Percentiles rank a stretch among this genome's conserved stretches.
phyloP scores from a whole-genome alignment of 1,284 basidiomycete genomes.

The Vanrija humicola region DNA sequence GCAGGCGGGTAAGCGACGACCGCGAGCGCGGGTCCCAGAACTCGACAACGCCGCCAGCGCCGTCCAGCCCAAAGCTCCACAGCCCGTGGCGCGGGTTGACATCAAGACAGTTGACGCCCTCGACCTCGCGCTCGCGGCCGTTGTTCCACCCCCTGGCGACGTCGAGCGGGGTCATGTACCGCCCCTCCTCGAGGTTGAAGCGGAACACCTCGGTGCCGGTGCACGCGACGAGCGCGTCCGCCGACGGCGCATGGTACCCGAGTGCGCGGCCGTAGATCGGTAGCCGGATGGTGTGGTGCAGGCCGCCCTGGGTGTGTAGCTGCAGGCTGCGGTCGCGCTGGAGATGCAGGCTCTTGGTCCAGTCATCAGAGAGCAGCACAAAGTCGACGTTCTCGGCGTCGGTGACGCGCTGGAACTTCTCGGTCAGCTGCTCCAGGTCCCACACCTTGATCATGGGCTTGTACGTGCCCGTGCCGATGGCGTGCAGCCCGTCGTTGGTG shows the following conservation, averaged over 20 bases:
- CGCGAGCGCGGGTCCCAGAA: slow-evolving; percentile 94
- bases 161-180: slow-evolving; percentile 75
- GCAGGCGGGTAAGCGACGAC: slow-evolving; percentile 57
- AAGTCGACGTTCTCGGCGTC: slow-evolving; percentile 99
- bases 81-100: slow-evolving; percentile 92
- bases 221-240: slow-evolving; percentile 73
- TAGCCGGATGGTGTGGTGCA: slow-evolving; percentile 88
- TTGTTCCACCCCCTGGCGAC: slow-evolving; percentile 57
- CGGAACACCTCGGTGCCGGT: slow-evolving; percentile 84
- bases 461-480: slow-evolving; percentile 92
- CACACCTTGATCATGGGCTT: slow-evolving; percentile 97
- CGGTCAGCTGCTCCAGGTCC: slow-evolving; percentile 86
- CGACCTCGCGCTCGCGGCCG: slow-evolving; percentile 53
- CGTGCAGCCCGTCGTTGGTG: slow-evolving; percentile 86
- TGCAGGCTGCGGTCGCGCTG: slow-evolving; percentile 94
- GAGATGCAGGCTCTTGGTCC: slow-evolving; percentile 97
- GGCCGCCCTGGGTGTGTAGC: slow-evolving; percentile 88
- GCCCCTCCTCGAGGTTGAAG: slow-evolving; percentile 91
- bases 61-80: slow-evolving; percentile 70
- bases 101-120: slow-evolving; percentile 87
- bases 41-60: slow-evolving; percentile 71
- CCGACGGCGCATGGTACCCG: slow-evolving; percentile 80
- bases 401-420: slow-evolving; percentile 94
- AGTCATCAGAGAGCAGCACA: slow-evolving; percentile 91
- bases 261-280: slow-evolving; percentile 89